A percentile compares a stretch with the other conserved stretches of the same genome.
Evolutionary conservation across 1,284 basidiomycete genomes (phyloP).

Genomic region (Tilletia caries): DNA sequence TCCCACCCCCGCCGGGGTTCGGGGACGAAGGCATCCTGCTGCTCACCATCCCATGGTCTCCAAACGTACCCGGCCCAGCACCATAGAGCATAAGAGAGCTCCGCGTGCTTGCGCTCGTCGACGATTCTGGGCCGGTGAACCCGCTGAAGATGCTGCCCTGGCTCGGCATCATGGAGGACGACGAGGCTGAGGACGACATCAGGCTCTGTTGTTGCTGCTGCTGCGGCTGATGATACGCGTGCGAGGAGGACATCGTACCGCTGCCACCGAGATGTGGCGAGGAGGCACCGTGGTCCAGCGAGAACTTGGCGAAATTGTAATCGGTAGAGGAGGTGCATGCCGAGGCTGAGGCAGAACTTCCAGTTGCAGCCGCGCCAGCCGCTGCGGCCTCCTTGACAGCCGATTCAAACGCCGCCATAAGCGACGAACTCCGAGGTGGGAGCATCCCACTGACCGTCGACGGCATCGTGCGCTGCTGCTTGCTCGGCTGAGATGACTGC

Average conservation of each 20-base stretch:
- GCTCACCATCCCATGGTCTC: background rate
- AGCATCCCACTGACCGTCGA: background rate
- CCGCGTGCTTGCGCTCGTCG: conserved; percentile 8
- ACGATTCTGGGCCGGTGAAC: background rate
- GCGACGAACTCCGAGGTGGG: conserved; percentile 1
- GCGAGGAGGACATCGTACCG: too few relatives aligned
- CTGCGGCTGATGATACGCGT: background rate
- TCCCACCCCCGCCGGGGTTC: too few relatives aligned
- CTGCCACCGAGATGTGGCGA: too few relatives aligned
- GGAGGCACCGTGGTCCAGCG: too few relatives aligned
- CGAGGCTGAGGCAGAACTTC: background rate
- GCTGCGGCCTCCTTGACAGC: background rate
- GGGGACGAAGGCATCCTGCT: too few relatives aligned
- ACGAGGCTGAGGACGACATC: background rate
- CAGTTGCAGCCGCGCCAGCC: background rate
- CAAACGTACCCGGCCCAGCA: background rate
- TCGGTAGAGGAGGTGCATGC: too few relatives aligned
- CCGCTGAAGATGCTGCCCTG: background rate
- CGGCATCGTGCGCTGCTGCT: conserved; percentile 11
- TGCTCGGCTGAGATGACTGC: background rate
- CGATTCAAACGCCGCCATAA: background rate
- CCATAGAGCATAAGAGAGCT: background rate
- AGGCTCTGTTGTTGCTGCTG: background rate
- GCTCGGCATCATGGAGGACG: background rate
- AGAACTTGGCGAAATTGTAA: too few relatives aligned